These are phyloP conservation scores for Cutaneotrichosporon sp. DNA, from an alignment of 1,284 basidiomycete genomes.

Conservation along the genomic window DNA sequence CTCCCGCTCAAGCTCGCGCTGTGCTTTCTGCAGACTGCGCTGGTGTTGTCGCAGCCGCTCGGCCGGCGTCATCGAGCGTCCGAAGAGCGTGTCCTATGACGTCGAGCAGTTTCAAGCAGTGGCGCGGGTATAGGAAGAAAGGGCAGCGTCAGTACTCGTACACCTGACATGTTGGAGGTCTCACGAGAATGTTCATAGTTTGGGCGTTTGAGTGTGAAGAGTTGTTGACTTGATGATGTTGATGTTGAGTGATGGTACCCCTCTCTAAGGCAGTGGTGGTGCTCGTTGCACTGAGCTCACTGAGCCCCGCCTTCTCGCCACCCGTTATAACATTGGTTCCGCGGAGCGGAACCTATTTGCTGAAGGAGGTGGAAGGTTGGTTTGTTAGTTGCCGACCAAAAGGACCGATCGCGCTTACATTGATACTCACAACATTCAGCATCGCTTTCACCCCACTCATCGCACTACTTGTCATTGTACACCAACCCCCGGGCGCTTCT, in stretches of 20 bases:
- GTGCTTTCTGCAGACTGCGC: conserved; percentile 89
- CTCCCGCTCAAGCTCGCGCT: conserved; percentile 95
- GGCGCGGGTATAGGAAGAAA: conserved; percentile 2
- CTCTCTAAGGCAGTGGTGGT: no score
- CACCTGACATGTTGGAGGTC: conserved; percentile 4
- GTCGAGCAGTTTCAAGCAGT: neutral
- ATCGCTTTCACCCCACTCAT: neutral
- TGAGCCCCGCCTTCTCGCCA: neutral
- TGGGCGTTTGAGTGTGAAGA: neutral
- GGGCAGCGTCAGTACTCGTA: conserved; percentile 9
- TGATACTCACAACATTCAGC: neutral
- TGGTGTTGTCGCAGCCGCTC: conserved; percentile 96
- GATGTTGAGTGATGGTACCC: neutral
- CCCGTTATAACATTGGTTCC: neutral
- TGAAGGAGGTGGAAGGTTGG: neutral
- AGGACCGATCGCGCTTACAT: no score
- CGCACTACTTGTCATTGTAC: neutral
- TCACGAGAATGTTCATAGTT: conserved; percentile 46
- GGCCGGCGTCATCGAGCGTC: conserved; percentile 88
- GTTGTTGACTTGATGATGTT: neutral
- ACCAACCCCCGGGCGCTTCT: neutral
- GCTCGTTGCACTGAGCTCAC: no score
- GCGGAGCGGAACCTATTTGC: neutral
- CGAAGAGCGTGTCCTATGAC: conserved; percentile 84
- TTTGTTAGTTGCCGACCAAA: no score